phyloP scores from a whole-genome alignment of 2,329 filamentous ascomycete species.

The Penicillium italicum region DNA sequence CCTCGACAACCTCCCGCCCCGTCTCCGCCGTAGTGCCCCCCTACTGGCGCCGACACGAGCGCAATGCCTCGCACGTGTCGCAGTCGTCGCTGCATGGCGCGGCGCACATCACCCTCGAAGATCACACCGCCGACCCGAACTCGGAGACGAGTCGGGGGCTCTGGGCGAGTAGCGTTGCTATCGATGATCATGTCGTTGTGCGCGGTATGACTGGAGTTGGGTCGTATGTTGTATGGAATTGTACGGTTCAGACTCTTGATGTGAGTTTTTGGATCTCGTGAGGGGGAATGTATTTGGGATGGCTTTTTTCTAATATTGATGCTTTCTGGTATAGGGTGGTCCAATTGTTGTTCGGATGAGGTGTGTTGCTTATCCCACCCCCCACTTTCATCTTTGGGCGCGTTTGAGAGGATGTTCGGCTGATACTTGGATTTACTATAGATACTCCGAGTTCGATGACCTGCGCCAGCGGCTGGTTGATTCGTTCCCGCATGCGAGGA shows the following conservation, averaged over 20 bases:
- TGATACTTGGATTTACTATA: conserved; percentile 25
- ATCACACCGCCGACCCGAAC: conserved; percentile 58
- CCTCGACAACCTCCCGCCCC: conserved; percentile 15
- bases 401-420: background rate
- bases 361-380: conserved; percentile 30
- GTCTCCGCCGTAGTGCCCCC: conserved; percentile 40
- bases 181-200: conserved; percentile 61
- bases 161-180: conserved; percentile 60
- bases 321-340: conserved; percentile 43
- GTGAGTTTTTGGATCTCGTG: conserved; percentile 49
- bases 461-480: conserved; percentile 68
- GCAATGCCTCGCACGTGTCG: conserved; percentile 41
- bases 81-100: conserved; percentile 40
- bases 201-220: conserved; percentile 61
- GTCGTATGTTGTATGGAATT: conserved; percentile 95
- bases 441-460: conserved; percentile 92
- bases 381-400: background rate
- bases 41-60: conserved; percentile 45
- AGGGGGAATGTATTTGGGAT: background rate
- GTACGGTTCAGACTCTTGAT: conserved; percentile 78
- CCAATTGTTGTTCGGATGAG: conserved; percentile 59
- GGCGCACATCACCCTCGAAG: conserved; percentile 57
- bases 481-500: conserved; percentile 79
- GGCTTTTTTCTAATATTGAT: background rate
- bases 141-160: conserved; percentile 56